These are phyloP conservation scores for Colletotrichum simmondsii DNA, from an alignment of 2,329 filamentous ascomycete genomes.

Conservation along the genomic window DNA sequence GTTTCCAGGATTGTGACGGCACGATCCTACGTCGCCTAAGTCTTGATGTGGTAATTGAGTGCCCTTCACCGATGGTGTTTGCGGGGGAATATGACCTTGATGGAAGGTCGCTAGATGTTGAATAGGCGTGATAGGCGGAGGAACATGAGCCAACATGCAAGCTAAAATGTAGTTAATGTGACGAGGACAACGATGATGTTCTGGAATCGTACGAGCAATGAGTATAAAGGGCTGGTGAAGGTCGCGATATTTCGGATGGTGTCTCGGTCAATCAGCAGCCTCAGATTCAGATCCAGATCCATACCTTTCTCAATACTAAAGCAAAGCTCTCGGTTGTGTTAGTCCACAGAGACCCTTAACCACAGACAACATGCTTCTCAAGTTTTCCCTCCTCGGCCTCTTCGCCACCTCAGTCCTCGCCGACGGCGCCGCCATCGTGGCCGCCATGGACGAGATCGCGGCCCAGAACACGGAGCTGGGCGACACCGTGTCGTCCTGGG, in stretches of 20 bases:
- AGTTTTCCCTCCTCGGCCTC: constrained; percentile 31
- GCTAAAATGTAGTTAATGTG: not conserved
- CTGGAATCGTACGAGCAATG: not conserved
- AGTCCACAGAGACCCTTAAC: not conserved
- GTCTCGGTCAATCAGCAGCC: not conserved
- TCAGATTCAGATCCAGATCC: not conserved
- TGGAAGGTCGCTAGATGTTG: not conserved
- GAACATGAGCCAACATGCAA: not conserved
- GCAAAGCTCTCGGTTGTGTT: not conserved
- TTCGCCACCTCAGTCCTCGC: constrained; percentile 40
- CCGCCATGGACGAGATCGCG: constrained; percentile 48
- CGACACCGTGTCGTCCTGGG: constrained; percentile 47
- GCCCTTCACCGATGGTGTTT: not conserved
- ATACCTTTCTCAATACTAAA: not conserved
- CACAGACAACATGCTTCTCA: constrained; percentile 14
- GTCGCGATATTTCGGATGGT: not conserved
- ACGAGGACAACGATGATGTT: not conserved
- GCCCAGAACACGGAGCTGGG: constrained; percentile 47
- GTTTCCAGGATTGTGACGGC: not conserved
- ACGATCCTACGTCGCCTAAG: constrained; percentile 19
- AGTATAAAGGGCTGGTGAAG: constrained; percentile 14
- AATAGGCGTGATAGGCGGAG: not conserved
- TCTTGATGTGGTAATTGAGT: not conserved
- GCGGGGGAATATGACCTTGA: constrained; percentile 7
- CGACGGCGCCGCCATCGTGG: constrained; percentile 46